phyloP scores from a whole-genome alignment of 108 stramenopile species.

The Pelagomonas calceolata region DNA sequence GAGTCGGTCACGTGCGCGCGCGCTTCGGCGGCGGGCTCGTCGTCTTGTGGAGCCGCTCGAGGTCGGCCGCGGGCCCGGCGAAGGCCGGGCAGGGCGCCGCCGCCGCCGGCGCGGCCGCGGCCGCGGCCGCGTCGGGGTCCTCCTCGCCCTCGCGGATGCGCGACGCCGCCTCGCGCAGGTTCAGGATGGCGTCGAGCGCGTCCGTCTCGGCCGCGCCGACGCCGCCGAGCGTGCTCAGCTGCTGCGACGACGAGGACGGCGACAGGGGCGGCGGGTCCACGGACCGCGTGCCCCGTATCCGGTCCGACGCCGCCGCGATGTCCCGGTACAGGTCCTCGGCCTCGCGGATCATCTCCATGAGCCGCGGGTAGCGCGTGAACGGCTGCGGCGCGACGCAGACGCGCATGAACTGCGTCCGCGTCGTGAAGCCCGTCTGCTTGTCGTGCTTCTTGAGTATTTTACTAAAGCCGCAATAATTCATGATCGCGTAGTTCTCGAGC shows the following conservation, averaged over 20 bases:
- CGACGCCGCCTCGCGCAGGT: slow-evolving; percentile 57
- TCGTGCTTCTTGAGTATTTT: slow-evolving; percentile 99
- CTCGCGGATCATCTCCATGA: slow-evolving; percentile 57
- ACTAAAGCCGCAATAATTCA: slow-evolving; percentile 91
- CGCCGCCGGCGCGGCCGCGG: no score
- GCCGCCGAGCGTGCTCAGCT: not conserved
- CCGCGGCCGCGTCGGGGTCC: not conserved
- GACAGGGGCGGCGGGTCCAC: no score
- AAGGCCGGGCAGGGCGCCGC: no score
- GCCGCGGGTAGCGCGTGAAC: slow-evolving; percentile 60
- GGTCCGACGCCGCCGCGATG: slow-evolving; percentile 50
- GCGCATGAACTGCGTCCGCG: slow-evolving; percentile 64
- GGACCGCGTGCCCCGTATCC: no score
- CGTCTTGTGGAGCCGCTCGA: no score
- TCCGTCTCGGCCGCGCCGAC: slow-evolving; percentile 8
- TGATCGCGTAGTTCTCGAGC: slow-evolving; percentile 93
- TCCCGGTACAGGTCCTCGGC: slow-evolving; percentile 57
- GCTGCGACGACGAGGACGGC: no score
- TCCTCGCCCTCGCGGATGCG: slow-evolving; percentile 5
- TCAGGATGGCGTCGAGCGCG: slow-evolving; percentile 74
- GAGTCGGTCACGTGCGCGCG: no score
- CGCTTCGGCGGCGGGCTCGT: no score
- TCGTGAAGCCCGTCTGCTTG: slow-evolving; percentile 77
- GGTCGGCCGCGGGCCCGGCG: no score
- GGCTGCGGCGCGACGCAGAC: slow-evolving; percentile 71